These are phyloP conservation scores for Phaeoacremonium minimum DNA, from an alignment of 2,329 filamentous ascomycete species.

Conservation along the genomic window DNA sequence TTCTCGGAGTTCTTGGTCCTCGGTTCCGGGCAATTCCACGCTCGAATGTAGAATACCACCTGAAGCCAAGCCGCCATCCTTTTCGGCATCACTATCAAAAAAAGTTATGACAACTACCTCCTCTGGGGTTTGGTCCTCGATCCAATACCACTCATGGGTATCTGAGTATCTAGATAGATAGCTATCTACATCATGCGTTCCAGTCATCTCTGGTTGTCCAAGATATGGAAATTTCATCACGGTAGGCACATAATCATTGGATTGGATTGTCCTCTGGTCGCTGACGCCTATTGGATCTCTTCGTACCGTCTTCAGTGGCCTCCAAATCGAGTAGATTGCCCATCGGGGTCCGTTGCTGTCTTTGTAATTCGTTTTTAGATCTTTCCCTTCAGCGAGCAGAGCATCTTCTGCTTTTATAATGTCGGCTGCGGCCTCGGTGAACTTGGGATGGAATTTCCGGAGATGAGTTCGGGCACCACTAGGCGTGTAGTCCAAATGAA, in stretches of 20 bases:
- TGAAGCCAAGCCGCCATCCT: neutral
- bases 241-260: constrained; percentile 9
- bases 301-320: constrained; percentile 14
- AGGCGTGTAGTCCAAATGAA: constrained; percentile 21
- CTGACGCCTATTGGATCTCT: constrained; percentile 14
- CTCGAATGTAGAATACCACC: neutral
- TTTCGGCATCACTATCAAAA: constrained; percentile 13
- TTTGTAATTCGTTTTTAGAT: constrained; percentile 7
- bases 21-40: neutral
- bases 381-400: neutral
- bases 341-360: constrained; percentile 9
- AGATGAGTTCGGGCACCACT: constrained; percentile 18
- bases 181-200: constrained; percentile 4
- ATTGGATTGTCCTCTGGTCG: constrained; percentile 6
- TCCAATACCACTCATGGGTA: constrained; percentile 13
- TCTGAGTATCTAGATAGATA: constrained; percentile 7
- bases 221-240: constrained; percentile 4
- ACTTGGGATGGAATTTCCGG: constrained; percentile 17
- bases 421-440: constrained; percentile 10
- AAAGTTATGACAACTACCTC: constrained; percentile 14
- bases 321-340: constrained; percentile 14
- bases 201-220: constrained; percentile 1
- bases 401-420: constrained; percentile 17
- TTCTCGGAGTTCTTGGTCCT: neutral
- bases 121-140: constrained; percentile 10